These are phyloP conservation scores for Neurospora hispaniola DNA, from an alignment of 495 filamentous ascomycete species.

Conservation along the genomic window DNA sequence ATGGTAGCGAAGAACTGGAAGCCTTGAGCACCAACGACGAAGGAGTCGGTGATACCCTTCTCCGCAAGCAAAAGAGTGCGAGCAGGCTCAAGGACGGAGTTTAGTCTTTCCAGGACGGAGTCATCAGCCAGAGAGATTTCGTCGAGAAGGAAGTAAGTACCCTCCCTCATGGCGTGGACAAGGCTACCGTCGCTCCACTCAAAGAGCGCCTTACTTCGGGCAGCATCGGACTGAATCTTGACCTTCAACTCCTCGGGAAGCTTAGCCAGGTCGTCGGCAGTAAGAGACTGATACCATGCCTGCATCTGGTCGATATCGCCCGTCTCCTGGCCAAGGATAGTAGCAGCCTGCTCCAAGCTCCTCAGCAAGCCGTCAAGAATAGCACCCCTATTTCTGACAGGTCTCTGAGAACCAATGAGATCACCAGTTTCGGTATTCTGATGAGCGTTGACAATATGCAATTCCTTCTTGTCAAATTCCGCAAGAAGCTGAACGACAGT, in stretches of 20 bases:
- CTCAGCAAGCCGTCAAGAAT: constrained; percentile 53
- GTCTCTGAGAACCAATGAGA: constrained; percentile 89
- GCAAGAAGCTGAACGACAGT: constrained; percentile 90
- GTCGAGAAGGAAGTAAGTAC: constrained; percentile 85
- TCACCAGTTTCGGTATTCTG: constrained; percentile 96
- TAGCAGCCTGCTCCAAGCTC: constrained; percentile 46
- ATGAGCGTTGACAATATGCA: constrained; percentile 92
- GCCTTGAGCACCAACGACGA: constrained; percentile 62
- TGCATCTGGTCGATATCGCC: constrained; percentile 26
- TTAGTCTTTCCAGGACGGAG: constrained; percentile 90
- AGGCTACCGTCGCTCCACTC: constrained; percentile 95
- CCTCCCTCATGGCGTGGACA: constrained; percentile 88
- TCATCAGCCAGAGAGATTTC: constrained; percentile 98
- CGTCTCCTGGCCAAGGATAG: constrained; percentile 18
- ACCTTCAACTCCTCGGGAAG: constrained; percentile 41
- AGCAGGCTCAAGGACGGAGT: constrained; percentile 90
- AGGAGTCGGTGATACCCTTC: constrained; percentile 74
- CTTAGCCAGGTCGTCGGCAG: constrained; percentile 10
- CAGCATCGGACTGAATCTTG: constrained; percentile 48
- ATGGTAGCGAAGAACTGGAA: constrained; percentile 98
- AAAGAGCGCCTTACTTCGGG: constrained; percentile 70
- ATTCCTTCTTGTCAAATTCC: constrained; percentile 57
- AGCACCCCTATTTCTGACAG: constrained; percentile 69
- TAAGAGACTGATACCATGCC: constrained; percentile 29
- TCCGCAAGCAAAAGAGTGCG: constrained; percentile 85